phyloP scores from a whole-genome alignment of 371 early-diverging fungal genomes.

The Phascolomyces articulosus region DNA sequence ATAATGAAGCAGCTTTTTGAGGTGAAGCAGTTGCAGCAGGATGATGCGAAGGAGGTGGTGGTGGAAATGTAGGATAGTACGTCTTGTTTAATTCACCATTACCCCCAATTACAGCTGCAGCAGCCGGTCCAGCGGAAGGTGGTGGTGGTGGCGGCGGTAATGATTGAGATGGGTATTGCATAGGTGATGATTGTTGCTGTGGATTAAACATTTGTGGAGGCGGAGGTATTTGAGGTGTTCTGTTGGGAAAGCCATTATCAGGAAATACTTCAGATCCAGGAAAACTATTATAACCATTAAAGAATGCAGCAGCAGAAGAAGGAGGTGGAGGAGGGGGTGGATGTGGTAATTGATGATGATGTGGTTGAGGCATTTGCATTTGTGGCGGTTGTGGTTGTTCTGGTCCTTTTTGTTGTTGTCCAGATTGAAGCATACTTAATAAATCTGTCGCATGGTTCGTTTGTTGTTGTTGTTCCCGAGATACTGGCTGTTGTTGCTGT shows the following conservation, averaged over 20 bases:
- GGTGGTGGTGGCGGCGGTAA: neutral
- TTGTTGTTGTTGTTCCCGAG: slow-evolving; percentile 2
- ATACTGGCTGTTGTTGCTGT: neutral
- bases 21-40: slow-evolving; percentile 41
- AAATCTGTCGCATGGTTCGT: slow-evolving; percentile 3
- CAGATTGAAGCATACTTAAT: slow-evolving; percentile 12
- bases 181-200: slow-evolving; percentile 4
- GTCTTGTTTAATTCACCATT: slow-evolving; percentile 10
- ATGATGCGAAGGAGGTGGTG: slow-evolving; percentile 12
- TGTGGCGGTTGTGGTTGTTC: neutral
- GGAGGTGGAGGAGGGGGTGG: slow-evolving; percentile 6
- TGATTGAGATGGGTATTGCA: neutral
- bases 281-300: neutral
- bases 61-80: slow-evolving; percentile 3
- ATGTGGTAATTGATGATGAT: slow-evolving; percentile 11
- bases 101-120: neutral
- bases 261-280: neutral
- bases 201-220: slow-evolving; percentile 4
- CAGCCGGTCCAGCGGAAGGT: neutral
- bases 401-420: slow-evolving; percentile 3
- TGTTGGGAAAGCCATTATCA: neutral
- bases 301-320: slow-evolving; percentile 4
- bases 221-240: neutral
- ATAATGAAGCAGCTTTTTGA: slow-evolving; percentile 47
- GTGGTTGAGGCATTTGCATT: neutral